These are phyloP conservation scores for Spathaspora boniae DNA, from an alignment of 805 yeast species.

Conservation along the genomic window DNA sequence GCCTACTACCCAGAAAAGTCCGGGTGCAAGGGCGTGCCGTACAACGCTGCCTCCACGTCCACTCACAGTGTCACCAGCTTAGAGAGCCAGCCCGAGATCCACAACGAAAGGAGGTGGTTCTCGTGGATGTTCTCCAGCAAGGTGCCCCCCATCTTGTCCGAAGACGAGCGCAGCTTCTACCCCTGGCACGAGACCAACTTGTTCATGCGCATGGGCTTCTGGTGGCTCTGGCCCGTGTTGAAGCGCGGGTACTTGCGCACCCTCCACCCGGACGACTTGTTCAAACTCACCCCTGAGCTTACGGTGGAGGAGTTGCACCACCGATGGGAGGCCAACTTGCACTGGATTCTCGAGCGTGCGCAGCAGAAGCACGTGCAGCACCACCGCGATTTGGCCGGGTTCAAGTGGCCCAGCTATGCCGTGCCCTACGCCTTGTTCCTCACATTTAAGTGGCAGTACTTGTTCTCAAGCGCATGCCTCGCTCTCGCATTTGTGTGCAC, in stretches of 20 bases:
- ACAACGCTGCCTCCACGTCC: too few species aligned
- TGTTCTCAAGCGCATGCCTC: slow-evolving; percentile 38
- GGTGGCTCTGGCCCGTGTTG: slow-evolving; percentile 39
- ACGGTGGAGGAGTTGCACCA: slow-evolving; percentile 34
- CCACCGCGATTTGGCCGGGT: slow-evolving; percentile 20
- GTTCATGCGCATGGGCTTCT: slow-evolving; percentile 38
- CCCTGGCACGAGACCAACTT: slow-evolving; percentile 43
- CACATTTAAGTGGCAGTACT: slow-evolving; percentile 48
- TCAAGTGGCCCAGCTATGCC: slow-evolving; percentile 37
- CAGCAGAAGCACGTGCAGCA: slow-evolving; percentile 17
- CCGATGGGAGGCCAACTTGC: slow-evolving; percentile 23
- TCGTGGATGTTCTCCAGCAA: slow-evolving; percentile 47
- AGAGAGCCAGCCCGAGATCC: slow-evolving; percentile 26
- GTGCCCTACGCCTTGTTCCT: slow-evolving; percentile 44
- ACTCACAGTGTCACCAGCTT: too few species aligned
- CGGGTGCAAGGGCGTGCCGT: too few species aligned
- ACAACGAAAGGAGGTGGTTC: slow-evolving; percentile 49
- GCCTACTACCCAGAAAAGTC: too few species aligned
- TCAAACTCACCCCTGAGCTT: slow-evolving; percentile 31
- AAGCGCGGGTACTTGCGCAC: slow-evolving; percentile 40
- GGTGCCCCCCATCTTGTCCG: slow-evolving; percentile 48
- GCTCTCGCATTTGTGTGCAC: slow-evolving; percentile 44
- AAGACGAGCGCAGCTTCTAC: slow-evolving; percentile 48
- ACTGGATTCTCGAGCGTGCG: slow-evolving; percentile 17
- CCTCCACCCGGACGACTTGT: slow-evolving; percentile 36